phyloP scores from a whole-genome alignment of 352 stramenopile species.

The Vaucheria bursata region DNA sequence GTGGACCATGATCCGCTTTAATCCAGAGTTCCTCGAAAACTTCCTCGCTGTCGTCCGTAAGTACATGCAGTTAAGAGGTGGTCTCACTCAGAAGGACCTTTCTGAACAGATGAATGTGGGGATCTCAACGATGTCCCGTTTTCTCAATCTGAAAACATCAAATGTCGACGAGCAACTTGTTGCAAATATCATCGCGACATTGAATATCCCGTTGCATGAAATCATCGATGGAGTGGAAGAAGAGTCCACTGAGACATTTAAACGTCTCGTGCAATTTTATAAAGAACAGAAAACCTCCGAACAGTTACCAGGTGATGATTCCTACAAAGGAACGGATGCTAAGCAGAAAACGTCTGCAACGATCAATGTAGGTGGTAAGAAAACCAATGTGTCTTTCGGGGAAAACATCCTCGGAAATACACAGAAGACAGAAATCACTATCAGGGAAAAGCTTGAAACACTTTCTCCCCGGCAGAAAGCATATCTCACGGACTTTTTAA shows the following conservation, averaged over 20 bases:
- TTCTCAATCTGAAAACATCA: background rate
- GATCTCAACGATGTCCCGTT: background rate
- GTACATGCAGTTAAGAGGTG: background rate
- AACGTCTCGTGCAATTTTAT: background rate
- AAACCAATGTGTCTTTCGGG: background rate
- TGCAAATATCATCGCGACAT: background rate
- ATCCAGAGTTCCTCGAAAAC: background rate
- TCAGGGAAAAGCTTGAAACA: background rate
- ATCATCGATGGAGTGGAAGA: background rate
- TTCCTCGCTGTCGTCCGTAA: background rate
- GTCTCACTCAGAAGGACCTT: constrained; percentile 1
- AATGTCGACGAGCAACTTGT: background rate
- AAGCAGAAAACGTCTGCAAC: background rate
- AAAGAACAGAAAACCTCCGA: background rate
- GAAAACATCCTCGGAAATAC: background rate
- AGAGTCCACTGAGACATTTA: background rate
- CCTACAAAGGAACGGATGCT: background rate
- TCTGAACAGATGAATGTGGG: background rate
- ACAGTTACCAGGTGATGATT: no score
- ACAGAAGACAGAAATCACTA: background rate
- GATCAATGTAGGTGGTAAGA: background rate
- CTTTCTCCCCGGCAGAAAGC: background rate
- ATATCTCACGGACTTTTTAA: background rate
- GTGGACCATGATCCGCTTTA: background rate
- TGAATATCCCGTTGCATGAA: constrained; percentile 4